Evolutionary conservation across 345 rosid genomes (phyloP).

Genomic region (Eucalyptus erythrocorys): DNA sequence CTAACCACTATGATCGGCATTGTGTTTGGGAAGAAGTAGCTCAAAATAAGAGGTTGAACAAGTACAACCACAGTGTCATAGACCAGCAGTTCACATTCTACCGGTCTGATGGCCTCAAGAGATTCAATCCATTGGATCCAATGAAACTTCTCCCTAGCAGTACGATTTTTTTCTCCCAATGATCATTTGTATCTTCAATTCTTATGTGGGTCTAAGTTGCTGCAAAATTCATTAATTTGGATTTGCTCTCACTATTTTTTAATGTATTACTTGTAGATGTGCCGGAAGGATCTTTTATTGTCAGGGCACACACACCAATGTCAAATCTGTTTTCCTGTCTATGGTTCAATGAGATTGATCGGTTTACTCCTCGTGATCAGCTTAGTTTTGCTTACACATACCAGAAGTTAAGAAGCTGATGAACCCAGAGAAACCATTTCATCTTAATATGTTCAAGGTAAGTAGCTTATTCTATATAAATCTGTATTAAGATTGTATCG

Average conservation of each 20-base stretch:
- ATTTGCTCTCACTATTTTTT: not conserved
- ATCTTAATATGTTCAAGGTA: constrained; percentile 96
- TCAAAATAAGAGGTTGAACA: constrained; percentile 88
- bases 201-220: not conserved
- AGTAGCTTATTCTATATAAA: not conserved
- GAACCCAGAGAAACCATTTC: constrained; percentile 73
- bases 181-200: not conserved
- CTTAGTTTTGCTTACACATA: constrained; percentile 86
- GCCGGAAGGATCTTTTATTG: constrained; percentile 93
- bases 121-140: constrained; percentile 70
- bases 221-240: not conserved
- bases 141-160: constrained; percentile 94
- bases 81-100: constrained; percentile 82
- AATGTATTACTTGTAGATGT: constrained; percentile 40
- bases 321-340: constrained; percentile 95
- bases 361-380: constrained; percentile 96
- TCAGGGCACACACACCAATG: constrained; percentile 96
- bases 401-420: constrained; percentile 69
- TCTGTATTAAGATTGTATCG: not conserved
- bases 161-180: constrained; percentile 13
- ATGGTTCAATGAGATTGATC: constrained; percentile 97
- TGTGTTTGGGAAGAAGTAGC: constrained; percentile 98
- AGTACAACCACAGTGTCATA: constrained; percentile 79
- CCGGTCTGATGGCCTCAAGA: constrained; percentile 75
- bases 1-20: constrained; percentile 92